Evolutionary conservation across 2,329 filamentous ascomycete species (phyloP), one percentile per base, ranked within the genome.

Genomic region (Fusarium pilosicola): DNA sequence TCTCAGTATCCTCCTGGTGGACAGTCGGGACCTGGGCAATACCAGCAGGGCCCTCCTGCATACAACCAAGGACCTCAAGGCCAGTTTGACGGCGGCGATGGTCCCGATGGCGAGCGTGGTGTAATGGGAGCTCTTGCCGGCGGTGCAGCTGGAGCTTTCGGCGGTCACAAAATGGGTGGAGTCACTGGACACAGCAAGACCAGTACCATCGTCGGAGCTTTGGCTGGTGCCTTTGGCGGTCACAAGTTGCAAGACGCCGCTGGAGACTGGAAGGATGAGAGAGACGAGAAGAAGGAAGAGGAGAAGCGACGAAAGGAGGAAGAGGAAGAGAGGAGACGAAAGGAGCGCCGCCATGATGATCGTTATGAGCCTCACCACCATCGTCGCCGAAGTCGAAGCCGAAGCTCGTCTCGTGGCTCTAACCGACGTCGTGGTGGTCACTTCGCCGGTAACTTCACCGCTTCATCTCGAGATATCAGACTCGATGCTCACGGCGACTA

Each of bases 211-310:
- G 73, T 85, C n/a, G 84, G 84, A 15, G 83, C 80, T 12, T 61
- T 85, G 12, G 83, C 79, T 9, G 84, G 84, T 18, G 84, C 84
- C 17, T 78, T 85, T 41, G 82, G 82, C 6, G 84, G 84, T 7
- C 82, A 84, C 75, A 84, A 85, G 72, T 62, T 83, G 18, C 80
- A 85, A 65, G 84, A 85, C 58, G 81, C 78, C 13, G 80, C 81
- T 7, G 76, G 76, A 8, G 83, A 85, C 69, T 83, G 81, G 81
- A 82, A 81, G 74, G 80, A 84, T 65, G 79, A 81, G 38, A 80
- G 80, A 32, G 78, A 85, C 65, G 83, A 85, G 59, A 79, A 82
- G 63, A 74, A 76, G 58, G 70, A 75, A 28, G 67, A 75, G 34
- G 71, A 74, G 14, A 74, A 74, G 52, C 52, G 52, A 17, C 59